phyloP scores from a whole-genome alignment of 2,329 filamentous ascomycete genomes.

The Leptographium procerum region DNA sequence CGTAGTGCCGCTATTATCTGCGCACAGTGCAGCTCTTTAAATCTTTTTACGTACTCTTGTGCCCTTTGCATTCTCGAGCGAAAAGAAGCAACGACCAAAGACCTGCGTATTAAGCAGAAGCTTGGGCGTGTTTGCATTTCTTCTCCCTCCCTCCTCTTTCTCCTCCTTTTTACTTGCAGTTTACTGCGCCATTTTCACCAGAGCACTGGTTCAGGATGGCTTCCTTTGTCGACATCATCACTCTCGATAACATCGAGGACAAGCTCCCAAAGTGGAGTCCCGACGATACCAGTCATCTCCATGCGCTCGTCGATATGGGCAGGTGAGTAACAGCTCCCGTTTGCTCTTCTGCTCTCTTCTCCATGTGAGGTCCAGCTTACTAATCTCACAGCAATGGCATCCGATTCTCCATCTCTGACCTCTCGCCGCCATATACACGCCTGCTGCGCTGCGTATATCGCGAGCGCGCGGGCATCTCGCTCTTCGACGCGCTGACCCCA shows the following conservation, averaged over 20 bases:
- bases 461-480: slow-evolving; percentile 67
- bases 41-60: no score
- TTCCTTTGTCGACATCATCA: slow-evolving; percentile 29
- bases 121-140: neutral
- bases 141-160: neutral
- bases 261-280: slow-evolving; percentile 39
- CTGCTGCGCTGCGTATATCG: slow-evolving; percentile 68
- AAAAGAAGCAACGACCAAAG: neutral
- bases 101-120: neutral
- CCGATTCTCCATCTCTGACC: slow-evolving; percentile 77
- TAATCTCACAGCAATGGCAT: slow-evolving; percentile 63
- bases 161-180: neutral
- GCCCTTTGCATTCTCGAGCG: no score
- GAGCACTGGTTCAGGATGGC: neutral
- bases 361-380: neutral
- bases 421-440: slow-evolving; percentile 59
- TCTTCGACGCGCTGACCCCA: slow-evolving; percentile 65
- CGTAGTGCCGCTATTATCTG: neutral
- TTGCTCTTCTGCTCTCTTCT: slow-evolving; percentile 4
- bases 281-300: slow-evolving; percentile 34
- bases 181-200: neutral
- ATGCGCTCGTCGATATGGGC: slow-evolving; percentile 49
- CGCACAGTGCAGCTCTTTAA: neutral
- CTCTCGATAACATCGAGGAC: slow-evolving; percentile 37
- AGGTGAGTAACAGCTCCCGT: slow-evolving; percentile 30